Base-by-base conservation (phyloP, 2,329 filamentous ascomycete genomes). In the Trichothecium roseum region DNA sequence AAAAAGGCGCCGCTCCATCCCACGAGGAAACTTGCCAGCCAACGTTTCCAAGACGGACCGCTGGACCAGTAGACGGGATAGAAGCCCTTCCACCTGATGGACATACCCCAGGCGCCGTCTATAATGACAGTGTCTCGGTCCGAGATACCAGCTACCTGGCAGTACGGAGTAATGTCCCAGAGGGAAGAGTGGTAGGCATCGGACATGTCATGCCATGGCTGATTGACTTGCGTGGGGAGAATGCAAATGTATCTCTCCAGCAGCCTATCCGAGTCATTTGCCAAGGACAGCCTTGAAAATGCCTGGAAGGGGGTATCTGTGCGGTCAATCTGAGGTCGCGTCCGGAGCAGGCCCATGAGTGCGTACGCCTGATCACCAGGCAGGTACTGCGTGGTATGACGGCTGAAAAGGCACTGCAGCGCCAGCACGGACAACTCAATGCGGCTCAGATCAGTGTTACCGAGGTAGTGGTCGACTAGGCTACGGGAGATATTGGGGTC, bases 211-310 rank as follows among this genome's bases (percentile, higher is more conserved):
- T n/a, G n/a, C n/a, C n/a, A n/a, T n/a, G n/a, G n/a, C n/a, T n/a
- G n/a, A n/a, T n/a, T n/a, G n/a, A n/a, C n/a, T n/a, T n/a, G n/a
- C n/a, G n/a, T n/a, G n/a, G n/a, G n/a, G n/a, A n/a, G n/a, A n/a
- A n/a, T n/a, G n/a, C n/a, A 66, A 9, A 68, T 56, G 12, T 69
- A 45, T 3, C 63, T 57, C 40, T 64, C 64, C 1, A 69, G 54
- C 3, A 68, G 54, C 14, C 49, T 47, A 26, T 67, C 56, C 40
- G 56, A 62, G 28, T 64, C 62, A 30, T 68, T 67, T 8, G 59
- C 57, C 1, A 68, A 48, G 10, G 61, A 66, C 4, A 69, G 54
- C 24, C 61, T 52, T 5, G 63, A 61, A 36, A 69, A 68, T 1
- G 64, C 65, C 40, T 67, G 58, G 37, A 70, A 68, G 1, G 51